Evolutionary conservation across 345 rosid genomes (phyloP).

Genomic region (Lumnitzera racemosa): DNA sequence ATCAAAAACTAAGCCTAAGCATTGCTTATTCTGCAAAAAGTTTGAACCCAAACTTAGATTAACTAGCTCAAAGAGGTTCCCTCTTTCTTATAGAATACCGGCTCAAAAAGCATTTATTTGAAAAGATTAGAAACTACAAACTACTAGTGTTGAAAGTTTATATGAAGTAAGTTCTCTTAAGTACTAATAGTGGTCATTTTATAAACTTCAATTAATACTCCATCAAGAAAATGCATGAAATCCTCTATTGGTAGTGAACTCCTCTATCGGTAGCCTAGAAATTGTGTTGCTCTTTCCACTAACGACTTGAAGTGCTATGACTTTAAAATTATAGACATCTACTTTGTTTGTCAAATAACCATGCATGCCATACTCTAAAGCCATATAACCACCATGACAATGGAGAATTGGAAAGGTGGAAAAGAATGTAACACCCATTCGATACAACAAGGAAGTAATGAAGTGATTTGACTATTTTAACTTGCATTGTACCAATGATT

Average conservation of each 20-base stretch:
- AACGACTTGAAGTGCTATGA: constrained; percentile 39
- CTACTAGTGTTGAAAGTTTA: too few relatives aligned
- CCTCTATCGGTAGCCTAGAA: constrained; percentile 58
- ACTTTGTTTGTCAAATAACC: constrained; percentile 71
- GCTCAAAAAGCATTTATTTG: constrained; percentile 28
- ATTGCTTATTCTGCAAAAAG: constrained; percentile 62
- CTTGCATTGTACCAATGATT: constrained; percentile 83
- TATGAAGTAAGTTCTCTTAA: too few relatives aligned
- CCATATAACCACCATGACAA: constrained; percentile 45
- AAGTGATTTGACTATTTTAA: not conserved
- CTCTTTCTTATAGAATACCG: constrained; percentile 65
- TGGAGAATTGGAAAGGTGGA: constrained; percentile 9
- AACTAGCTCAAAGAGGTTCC: constrained; percentile 47
- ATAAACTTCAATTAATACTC: constrained; percentile 30
- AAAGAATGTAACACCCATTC: not conserved
- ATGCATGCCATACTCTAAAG: constrained; percentile 76
- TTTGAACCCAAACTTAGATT: constrained; percentile 50
- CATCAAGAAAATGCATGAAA: constrained; percentile 65
- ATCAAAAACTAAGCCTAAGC: constrained; percentile 24
- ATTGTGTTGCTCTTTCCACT: constrained; percentile 78
- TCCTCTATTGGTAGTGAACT: constrained; percentile 9
- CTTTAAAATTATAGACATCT: constrained; percentile 47
- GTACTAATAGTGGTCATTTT: too few relatives aligned
- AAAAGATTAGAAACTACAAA: too few relatives aligned
- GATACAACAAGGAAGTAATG: too few relatives aligned